These are phyloP conservation scores for Pleurotus pulmonarius DNA, from an alignment of 768 basidiomycete genomes.

Conservation along the genomic window DNA sequence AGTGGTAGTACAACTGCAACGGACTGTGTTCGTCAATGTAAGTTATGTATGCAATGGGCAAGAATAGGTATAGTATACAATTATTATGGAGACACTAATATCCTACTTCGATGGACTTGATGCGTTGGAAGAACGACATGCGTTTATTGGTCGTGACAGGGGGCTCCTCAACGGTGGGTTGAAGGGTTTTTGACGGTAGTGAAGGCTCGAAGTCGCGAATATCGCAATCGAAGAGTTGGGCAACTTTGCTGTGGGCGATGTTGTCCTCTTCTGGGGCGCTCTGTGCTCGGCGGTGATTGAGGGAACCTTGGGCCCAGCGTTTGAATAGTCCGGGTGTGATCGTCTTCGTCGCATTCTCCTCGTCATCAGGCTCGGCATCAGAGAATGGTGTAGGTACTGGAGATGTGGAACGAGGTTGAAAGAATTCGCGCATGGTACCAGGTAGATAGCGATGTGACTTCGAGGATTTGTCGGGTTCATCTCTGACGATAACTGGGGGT, in stretches of 20 bases:
- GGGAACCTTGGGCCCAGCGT: conserved; percentile 48
- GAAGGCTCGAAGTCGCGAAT: neutral
- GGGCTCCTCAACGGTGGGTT: neutral
- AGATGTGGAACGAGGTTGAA: conserved; percentile 44
- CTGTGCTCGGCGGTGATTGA: conserved; percentile 44
- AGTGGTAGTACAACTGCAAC: conserved; percentile 5
- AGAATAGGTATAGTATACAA: conserved; percentile 1
- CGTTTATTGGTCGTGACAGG: conserved; percentile 23
- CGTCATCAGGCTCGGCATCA: conserved; percentile 8
- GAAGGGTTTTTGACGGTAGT: neutral
- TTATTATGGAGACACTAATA: neutral
- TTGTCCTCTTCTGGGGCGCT: conserved; percentile 41
- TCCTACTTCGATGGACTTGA: conserved; percentile 18
- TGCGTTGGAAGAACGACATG: conserved; percentile 30
- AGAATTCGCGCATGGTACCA: conserved; percentile 59
- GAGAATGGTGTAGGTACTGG: conserved; percentile 23
- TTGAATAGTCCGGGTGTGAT: conserved; percentile 30
- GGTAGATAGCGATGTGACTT: conserved; percentile 47
- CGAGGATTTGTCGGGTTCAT: conserved; percentile 17
- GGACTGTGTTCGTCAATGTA: neutral
- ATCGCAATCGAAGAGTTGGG: neutral
- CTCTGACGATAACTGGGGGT: conserved; percentile 11
- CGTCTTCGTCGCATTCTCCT: conserved; percentile 15
- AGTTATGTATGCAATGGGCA: neutral
- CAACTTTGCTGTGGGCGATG: conserved; percentile 17